Conservation (phyloP, 2,329 filamentous ascomycete genomes). For the Talaromyces sp. region DNA sequence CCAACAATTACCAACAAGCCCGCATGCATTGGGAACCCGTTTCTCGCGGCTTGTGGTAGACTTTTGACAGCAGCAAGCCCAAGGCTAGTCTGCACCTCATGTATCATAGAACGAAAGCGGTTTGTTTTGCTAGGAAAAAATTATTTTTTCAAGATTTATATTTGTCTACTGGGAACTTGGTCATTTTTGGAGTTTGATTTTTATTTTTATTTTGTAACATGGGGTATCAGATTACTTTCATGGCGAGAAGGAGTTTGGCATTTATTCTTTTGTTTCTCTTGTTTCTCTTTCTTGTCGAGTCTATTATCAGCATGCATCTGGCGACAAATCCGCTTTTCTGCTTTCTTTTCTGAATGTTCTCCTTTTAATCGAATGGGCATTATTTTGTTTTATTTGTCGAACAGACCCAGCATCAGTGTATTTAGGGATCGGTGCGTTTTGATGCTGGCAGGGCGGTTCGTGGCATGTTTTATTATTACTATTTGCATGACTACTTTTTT, state of each 20-base stretch:
- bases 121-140: neutral
- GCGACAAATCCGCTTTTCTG: neutral
- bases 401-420: neutral
- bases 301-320: neutral
- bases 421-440: neutral
- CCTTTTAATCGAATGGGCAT: neutral
- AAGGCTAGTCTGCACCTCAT: neutral
- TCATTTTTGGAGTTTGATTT: neutral
- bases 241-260: neutral
- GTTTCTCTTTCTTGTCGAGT: neutral
- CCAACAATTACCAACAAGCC: neutral
- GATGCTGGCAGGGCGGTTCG: neutral
- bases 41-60: neutral
- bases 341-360: neutral
- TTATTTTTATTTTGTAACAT: neutral
- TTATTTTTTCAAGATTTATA: neutral
- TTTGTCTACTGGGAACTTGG: neutral
- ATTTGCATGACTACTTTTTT: neutral
- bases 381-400: neutral
- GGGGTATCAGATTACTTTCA: neutral
- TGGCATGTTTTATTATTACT: neutral
- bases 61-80: neutral
- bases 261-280: neutral
- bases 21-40: neutral
- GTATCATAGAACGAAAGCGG: neutral